Evolutionary conservation across 2,329 filamentous ascomycete genomes (phyloP).

Genomic region (Ophiocordyceps camponoti-floridani): DNA sequence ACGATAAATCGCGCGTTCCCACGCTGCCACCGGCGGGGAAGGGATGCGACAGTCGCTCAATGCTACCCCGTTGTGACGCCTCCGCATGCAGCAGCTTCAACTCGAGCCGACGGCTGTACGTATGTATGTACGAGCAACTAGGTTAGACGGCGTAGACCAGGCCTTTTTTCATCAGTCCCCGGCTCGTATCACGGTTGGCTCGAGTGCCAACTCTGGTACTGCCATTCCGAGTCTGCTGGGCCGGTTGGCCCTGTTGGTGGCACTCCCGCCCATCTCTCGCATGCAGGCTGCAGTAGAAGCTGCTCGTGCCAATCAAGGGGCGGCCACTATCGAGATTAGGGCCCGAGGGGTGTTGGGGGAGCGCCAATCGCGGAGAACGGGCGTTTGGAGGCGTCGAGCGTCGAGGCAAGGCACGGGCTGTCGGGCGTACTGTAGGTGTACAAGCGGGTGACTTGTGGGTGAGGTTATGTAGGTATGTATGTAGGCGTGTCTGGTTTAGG

Average conservation of each 20-base stretch:
- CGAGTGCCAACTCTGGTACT: too few species aligned
- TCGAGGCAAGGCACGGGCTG: background rate
- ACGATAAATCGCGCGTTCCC: background rate
- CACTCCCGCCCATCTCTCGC: background rate
- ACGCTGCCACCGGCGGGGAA: background rate
- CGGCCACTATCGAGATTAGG: background rate
- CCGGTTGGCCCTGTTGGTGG: too few species aligned
- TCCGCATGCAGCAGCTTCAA: background rate
- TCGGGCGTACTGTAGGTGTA: background rate
- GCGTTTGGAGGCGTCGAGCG: background rate
- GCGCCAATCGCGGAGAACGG: too few species aligned
- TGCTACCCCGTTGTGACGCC: background rate
- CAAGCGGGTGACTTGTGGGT: background rate
- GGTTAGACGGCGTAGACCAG: too few species aligned
- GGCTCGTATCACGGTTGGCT: too few species aligned
- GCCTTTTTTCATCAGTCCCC: too few species aligned
- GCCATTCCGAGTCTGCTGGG: too few species aligned
- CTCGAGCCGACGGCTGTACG: too few species aligned
- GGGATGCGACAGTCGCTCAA: background rate
- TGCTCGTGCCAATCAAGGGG: too few species aligned
- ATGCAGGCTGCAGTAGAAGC: background rate
- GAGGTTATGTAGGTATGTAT: background rate
- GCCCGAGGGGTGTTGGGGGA: background rate
- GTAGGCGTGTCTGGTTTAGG: background rate
- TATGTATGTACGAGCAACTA: too few species aligned